A percentile compares a stretch with the other conserved stretches of the same genome.
Conservation (phyloP, 2,329 filamentous ascomycete genomes). For the Xylaria sp. region DNA sequence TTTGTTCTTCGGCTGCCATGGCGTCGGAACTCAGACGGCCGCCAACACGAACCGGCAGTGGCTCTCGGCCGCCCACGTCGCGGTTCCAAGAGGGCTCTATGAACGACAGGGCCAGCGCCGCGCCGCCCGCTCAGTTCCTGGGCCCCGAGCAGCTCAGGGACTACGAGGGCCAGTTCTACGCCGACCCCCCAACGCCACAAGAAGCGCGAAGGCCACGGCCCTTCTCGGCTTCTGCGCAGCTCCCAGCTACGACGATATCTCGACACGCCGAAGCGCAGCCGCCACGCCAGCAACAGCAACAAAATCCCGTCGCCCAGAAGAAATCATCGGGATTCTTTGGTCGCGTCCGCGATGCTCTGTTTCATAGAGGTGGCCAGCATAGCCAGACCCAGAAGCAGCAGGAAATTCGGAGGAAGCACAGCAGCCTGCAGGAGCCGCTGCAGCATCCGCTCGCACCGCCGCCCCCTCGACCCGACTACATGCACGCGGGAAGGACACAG, state of each 20-base stretch:
- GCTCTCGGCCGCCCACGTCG: slow-evolving; percentile 39
- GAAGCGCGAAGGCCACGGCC: slow-evolving; percentile 26
- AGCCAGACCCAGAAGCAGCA: slow-evolving; percentile 23
- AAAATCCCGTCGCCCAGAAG: slow-evolving; percentile 34
- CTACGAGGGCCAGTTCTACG: slow-evolving; percentile 42
- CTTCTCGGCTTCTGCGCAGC: slow-evolving; percentile 32
- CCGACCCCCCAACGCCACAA: neutral
- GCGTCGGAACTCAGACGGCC: slow-evolving; percentile 40
- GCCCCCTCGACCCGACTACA: slow-evolving; percentile 28
- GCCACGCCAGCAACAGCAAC: slow-evolving; percentile 1
- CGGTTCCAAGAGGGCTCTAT: slow-evolving; percentile 82
- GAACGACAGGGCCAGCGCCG: slow-evolving; percentile 77
- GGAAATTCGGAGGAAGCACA: slow-evolving; percentile 38
- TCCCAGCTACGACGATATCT: slow-evolving; percentile 21
- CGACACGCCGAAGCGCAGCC: neutral
- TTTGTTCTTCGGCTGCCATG: slow-evolving; percentile 27
- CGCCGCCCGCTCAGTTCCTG: slow-evolving; percentile 72
- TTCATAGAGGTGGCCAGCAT: slow-evolving; percentile 23
- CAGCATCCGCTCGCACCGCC: slow-evolving; percentile 20
- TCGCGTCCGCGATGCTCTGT: slow-evolving; percentile 40
- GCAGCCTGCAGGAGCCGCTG: slow-evolving; percentile 39
- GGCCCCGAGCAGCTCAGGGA: slow-evolving; percentile 43
- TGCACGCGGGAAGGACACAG: slow-evolving; percentile 33
- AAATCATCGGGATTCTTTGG: slow-evolving; percentile 41
- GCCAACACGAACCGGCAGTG: slow-evolving; percentile 48